Conservation (phyloP, 2,329 filamentous ascomycete genomes). For the Aplosporella prunicola region DNA sequence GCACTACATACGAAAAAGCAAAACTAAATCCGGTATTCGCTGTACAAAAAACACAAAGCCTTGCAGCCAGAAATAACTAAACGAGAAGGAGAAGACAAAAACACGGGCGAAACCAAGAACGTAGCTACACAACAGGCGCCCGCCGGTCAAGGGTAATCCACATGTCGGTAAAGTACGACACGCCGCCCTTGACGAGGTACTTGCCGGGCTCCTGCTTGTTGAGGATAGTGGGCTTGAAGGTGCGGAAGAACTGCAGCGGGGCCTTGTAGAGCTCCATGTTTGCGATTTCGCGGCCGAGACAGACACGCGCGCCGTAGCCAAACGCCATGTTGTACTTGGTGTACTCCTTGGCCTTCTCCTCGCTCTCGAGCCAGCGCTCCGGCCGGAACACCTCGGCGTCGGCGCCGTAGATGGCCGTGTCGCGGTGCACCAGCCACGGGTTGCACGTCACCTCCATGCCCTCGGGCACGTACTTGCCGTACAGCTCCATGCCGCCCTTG, state of each 20-base stretch:
- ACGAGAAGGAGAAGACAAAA: too few relatives aligned
- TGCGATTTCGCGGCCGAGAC: conserved; percentile 42
- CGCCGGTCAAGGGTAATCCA: conserved; percentile 26
- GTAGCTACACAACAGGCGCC: conserved; percentile 8
- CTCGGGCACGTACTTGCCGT: conserved; percentile 22
- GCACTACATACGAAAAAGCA: too few relatives aligned
- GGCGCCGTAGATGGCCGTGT: conserved; percentile 20
- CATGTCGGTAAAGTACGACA: conserved; percentile 35
- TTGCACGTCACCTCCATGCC: conserved; percentile 22
- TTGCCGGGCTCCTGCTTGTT: conserved; percentile 22
- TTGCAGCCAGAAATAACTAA: too few relatives aligned
- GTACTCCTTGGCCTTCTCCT: conserved; percentile 32
- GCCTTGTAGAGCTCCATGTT: conserved; percentile 46
- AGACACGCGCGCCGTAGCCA: conserved; percentile 41
- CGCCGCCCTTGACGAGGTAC: conserved; percentile 35
- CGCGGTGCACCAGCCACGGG: conserved; percentile 23
- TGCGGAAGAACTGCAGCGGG: conserved; percentile 32
- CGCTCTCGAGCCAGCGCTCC: conserved; percentile 24
- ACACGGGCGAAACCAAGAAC: too few relatives aligned
- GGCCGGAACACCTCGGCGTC: conserved; percentile 22
- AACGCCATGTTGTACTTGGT: conserved; percentile 43
- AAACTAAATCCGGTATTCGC: too few relatives aligned
- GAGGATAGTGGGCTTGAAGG: conserved; percentile 25
- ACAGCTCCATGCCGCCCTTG: conserved; percentile 26
- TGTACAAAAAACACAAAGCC: too few relatives aligned